Percentiles rank a stretch among this genome's conserved stretches.
phyloP scores from a whole-genome alignment of 352 stramenopile species.

The Globisporangium paroecandrum region DNA sequence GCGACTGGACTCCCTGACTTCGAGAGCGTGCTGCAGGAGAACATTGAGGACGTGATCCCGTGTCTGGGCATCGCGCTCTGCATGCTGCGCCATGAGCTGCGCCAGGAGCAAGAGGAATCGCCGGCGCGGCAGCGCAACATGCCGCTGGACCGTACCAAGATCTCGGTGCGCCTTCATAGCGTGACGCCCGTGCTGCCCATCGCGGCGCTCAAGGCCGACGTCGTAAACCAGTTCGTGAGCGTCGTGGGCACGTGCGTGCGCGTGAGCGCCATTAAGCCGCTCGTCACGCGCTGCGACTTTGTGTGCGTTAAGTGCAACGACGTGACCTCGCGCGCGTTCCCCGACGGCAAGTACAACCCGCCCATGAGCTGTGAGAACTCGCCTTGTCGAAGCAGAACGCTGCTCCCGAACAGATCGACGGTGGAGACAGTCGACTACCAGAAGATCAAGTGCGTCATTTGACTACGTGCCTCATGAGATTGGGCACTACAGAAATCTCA shows the following conservation, averaged over 20 bases:
- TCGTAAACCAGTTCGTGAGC: constrained; percentile 79
- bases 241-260: constrained; percentile 71
- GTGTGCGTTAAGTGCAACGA: constrained; percentile 78
- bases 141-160: constrained; percentile 49
- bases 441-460: constrained; percentile 68
- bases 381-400: constrained; percentile 49
- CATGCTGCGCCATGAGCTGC: constrained; percentile 57
- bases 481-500: constrained; percentile 14
- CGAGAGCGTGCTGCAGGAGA: constrained; percentile 48
- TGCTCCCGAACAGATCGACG: constrained; percentile 81
- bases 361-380: constrained; percentile 60
- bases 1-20: constrained; percentile 43
- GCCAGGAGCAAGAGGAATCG: constrained; percentile 48
- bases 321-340: constrained; percentile 63
- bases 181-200: constrained; percentile 68
- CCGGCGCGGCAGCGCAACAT: constrained; percentile 33
- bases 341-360: constrained; percentile 78
- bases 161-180: constrained; percentile 55
- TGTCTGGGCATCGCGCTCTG: constrained; percentile 68
- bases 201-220: constrained; percentile 66
- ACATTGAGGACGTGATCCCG: constrained; percentile 52
- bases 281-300: constrained; percentile 87
- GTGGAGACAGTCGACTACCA: constrained; percentile 90
- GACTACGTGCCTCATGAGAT: background rate
- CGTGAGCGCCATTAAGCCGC: constrained; percentile 80